phyloP scores from a whole-genome alignment of 805 yeast genomes.

The Naumovozyma baii region DNA sequence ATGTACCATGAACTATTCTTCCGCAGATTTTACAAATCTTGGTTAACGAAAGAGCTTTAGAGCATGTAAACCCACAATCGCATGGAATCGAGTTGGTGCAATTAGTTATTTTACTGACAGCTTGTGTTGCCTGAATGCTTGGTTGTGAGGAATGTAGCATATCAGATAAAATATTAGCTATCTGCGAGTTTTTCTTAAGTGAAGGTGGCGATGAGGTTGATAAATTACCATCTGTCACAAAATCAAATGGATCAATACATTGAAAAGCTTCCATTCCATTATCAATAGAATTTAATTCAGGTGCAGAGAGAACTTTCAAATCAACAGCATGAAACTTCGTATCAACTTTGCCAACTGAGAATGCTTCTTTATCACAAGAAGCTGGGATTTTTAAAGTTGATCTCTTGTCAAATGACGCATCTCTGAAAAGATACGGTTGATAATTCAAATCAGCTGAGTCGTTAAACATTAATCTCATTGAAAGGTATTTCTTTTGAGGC shows the following conservation, averaged over 20 bases:
- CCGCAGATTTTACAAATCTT: slow-evolving; percentile 28
- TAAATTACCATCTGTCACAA: too few species aligned
- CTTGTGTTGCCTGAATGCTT: slow-evolving; percentile 27
- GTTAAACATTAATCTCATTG: slow-evolving; percentile 42
- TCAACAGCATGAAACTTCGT: slow-evolving; percentile 28
- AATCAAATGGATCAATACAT: slow-evolving; percentile 27
- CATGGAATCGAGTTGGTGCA: slow-evolving; percentile 12
- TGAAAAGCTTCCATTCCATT: slow-evolving; percentile 4
- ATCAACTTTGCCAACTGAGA: slow-evolving; percentile 26
- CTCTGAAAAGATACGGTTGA: slow-evolving; percentile 41
- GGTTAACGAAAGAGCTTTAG: slow-evolving; percentile 6
- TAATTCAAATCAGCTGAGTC: slow-evolving; percentile 38
- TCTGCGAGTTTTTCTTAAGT: slow-evolving; percentile 22
- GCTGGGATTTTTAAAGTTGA: slow-evolving; percentile 29
- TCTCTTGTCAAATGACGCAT: slow-evolving; percentile 31
- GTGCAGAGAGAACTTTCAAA: slow-evolving; percentile 25
- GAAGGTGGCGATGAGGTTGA: neutral
- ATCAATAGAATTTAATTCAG: slow-evolving; percentile 12
- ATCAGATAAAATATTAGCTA: slow-evolving; percentile 25
- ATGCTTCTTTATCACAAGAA: slow-evolving; percentile 7
- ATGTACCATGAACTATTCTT: slow-evolving; percentile 27
- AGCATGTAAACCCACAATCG: slow-evolving; percentile 21
- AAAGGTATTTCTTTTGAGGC: slow-evolving; percentile 38
- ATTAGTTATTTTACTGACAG: slow-evolving; percentile 1
- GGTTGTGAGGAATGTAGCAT: slow-evolving; percentile 22